phyloP scores from a whole-genome alignment of 148 eudicot genomes.

The Polygonum maritimum region DNA sequence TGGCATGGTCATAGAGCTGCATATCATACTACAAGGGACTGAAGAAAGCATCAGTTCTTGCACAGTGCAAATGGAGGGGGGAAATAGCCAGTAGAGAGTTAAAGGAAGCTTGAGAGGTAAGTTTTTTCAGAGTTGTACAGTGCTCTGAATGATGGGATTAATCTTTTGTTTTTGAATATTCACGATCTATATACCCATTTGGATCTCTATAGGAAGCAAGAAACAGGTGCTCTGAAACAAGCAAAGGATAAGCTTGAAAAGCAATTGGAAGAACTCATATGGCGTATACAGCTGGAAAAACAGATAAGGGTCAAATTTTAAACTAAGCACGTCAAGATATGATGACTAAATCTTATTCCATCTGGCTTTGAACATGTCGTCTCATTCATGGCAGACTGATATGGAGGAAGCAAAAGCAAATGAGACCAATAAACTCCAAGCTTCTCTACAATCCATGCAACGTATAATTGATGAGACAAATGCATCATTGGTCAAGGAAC shows the following conservation, averaged over 20 bases:
- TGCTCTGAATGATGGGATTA: neutral
- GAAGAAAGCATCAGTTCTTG: conserved; percentile 51
- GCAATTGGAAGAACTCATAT: too few species aligned
- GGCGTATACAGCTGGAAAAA: too few species aligned
- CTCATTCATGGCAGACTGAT: too few species aligned
- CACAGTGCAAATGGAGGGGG: conserved; percentile 93
- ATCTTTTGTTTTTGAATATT: neutral
- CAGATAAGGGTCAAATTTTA: too few species aligned
- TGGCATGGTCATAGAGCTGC: conserved; percentile 78
- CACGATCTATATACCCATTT: neutral
- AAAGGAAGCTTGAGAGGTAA: conserved; percentile 82
- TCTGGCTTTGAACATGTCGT: too few species aligned
- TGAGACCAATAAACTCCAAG: too few species aligned
- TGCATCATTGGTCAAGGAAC: too few species aligned
- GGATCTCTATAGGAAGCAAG: conserved; percentile 66
- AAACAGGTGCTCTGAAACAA: conserved; percentile 92
- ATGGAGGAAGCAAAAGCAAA: too few species aligned
- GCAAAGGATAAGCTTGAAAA: conserved; percentile 98
- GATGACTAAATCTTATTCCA: too few species aligned
- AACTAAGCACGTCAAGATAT: too few species aligned
- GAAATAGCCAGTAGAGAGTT: conserved; percentile 57
- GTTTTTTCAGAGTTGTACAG: conserved; percentile 13
- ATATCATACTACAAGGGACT: conserved; percentile 58
- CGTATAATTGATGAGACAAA: too few species aligned
- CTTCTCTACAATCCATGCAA: too few species aligned